Evolutionary conservation across 208 protist species (phyloP).

Genomic region (Trypanosomatidae sp.): DNA sequence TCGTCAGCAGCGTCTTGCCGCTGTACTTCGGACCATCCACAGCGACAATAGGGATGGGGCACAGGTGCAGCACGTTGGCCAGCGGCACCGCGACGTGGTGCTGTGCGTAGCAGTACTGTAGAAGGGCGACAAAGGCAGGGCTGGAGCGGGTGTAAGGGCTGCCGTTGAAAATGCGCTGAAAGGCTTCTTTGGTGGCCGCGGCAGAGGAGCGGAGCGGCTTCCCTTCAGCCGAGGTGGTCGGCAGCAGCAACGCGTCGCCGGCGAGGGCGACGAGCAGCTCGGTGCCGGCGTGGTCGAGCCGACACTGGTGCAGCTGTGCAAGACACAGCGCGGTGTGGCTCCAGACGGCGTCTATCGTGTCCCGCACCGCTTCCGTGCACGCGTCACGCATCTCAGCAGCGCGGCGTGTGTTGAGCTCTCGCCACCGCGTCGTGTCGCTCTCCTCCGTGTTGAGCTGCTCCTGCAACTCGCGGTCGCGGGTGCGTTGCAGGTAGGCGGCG

Average conservation of each 20-base stretch:
- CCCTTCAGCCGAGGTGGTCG: no score
- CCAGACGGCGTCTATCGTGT: no score
- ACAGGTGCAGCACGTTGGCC: slow-evolving; percentile 44
- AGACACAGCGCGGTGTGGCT: no score
- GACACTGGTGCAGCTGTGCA: no score
- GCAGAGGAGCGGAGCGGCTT: no score
- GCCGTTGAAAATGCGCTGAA: slow-evolving; percentile 35
- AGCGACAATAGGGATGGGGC: slow-evolving; percentile 49
- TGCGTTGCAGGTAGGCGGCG: slow-evolving; percentile 44
- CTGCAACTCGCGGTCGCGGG: slow-evolving; percentile 37
- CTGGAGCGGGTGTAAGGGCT: slow-evolving; percentile 21
- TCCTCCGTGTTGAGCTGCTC: slow-evolving; percentile 45
- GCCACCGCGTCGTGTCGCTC: slow-evolving; percentile 59
- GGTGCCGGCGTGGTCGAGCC: no score
- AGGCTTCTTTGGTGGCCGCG: slow-evolving; percentile 24
- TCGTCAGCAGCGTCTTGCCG: slow-evolving; percentile 73
- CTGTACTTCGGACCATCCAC: slow-evolving; percentile 74
- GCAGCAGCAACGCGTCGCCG: no score
- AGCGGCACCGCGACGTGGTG: slow-evolving; percentile 11
- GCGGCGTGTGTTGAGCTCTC: slow-evolving; percentile 31
- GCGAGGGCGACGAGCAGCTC: slow-evolving; percentile 17
- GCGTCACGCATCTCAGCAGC: no score
- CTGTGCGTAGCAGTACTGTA: slow-evolving; percentile 32
- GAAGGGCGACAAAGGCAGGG: slow-evolving; percentile 25
- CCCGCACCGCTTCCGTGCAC: no score